phyloP scores from a whole-genome alignment of 1,284 basidiomycete species.

The Boletus calvinii region DNA sequence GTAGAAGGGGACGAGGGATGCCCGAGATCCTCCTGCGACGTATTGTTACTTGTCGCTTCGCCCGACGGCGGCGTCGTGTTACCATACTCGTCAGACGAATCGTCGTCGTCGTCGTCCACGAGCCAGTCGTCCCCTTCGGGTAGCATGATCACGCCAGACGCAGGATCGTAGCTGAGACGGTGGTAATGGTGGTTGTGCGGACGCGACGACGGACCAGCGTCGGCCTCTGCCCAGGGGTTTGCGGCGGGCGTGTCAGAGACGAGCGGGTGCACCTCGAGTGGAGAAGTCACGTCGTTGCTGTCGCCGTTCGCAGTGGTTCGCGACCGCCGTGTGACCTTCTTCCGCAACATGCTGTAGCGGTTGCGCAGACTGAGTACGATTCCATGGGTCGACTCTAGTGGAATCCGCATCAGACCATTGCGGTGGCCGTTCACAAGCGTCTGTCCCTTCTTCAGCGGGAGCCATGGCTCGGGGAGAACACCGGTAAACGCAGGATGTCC shows the following conservation, averaged over 20 bases:
- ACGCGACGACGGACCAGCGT: slow-evolving; percentile 21
- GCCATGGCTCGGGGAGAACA: slow-evolving; percentile 86
- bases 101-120: slow-evolving; percentile 41
- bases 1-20: slow-evolving; percentile 2
- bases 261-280: slow-evolving; percentile 15
- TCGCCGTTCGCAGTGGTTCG: slow-evolving; percentile 18
- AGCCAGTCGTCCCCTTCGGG: slow-evolving; percentile 77
- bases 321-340: slow-evolving; percentile 29
- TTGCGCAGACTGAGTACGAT: slow-evolving; percentile 76
- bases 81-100: slow-evolving; percentile 34
- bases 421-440: slow-evolving; percentile 57
- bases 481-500: slow-evolving; percentile 91
- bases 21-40: slow-evolving; percentile 28
- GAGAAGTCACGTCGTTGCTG: background rate
- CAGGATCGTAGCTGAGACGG: slow-evolving; percentile 74
- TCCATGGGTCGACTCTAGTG: slow-evolving; percentile 51
- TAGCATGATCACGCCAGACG: slow-evolving; percentile 80
- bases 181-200: slow-evolving; percentile 44
- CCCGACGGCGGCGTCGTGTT: slow-evolving; percentile 21
- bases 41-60: slow-evolving; percentile 11
- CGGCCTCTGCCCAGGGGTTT: slow-evolving; percentile 58
- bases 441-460: slow-evolving; percentile 81
- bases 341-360: slow-evolving; percentile 53
- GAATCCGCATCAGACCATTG: slow-evolving; percentile 32
- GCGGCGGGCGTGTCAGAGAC: slow-evolving; percentile 22